A percentile compares a stretch with the other conserved stretches of the same genome.
Evolutionary conservation across 1,284 basidiomycete genomes (phyloP).

Genomic region (Meira miltonrushii): DNA sequence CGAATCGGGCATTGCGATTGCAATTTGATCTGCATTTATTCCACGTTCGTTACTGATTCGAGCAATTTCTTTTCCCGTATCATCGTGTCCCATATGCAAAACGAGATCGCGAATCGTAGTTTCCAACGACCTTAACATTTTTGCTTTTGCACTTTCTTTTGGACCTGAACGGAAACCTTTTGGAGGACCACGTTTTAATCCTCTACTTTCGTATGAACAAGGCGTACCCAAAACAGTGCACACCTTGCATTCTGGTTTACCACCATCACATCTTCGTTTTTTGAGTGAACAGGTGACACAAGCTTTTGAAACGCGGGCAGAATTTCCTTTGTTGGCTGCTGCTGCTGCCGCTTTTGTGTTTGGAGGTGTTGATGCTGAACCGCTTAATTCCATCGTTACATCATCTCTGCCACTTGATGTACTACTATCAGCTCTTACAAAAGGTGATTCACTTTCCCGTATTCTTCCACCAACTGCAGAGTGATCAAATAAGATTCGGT

Average conservation of each 20-base stretch:
- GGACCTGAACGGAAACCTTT: slow-evolving; percentile 43
- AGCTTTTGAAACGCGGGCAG: slow-evolving; percentile 32
- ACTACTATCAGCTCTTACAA: too few species aligned
- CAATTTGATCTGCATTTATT: neutral
- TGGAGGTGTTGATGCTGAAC: too few species aligned
- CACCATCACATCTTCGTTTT: slow-evolving; percentile 44
- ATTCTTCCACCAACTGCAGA: too few species aligned
- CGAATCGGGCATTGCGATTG: neutral
- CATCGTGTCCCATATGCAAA: slow-evolving; percentile 31
- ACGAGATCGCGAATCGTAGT: slow-evolving; percentile 40
- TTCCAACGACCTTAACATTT: slow-evolving; percentile 34
- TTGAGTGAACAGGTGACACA: slow-evolving; percentile 40
- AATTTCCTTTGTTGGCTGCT: slow-evolving; percentile 11
- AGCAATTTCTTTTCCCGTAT: slow-evolving; percentile 28
- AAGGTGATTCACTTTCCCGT: too few species aligned
- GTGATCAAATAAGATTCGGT: too few species aligned
- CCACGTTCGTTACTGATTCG: slow-evolving; percentile 31
- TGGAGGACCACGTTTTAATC: slow-evolving; percentile 37
- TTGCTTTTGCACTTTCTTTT: slow-evolving; percentile 36
- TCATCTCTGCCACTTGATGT: too few species aligned
- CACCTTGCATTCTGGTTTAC: slow-evolving; percentile 39
- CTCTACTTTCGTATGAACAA: slow-evolving; percentile 38
- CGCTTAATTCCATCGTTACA: too few species aligned
- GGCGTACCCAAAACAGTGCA: slow-evolving; percentile 36
- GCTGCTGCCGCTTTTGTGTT: slow-evolving; percentile 1